A percentile compares a stretch with the other conserved stretches of the same genome.
Evolutionary conservation across 306 rosid genomes (phyloP).

Genomic region (Prosopis cineraria): DNA sequence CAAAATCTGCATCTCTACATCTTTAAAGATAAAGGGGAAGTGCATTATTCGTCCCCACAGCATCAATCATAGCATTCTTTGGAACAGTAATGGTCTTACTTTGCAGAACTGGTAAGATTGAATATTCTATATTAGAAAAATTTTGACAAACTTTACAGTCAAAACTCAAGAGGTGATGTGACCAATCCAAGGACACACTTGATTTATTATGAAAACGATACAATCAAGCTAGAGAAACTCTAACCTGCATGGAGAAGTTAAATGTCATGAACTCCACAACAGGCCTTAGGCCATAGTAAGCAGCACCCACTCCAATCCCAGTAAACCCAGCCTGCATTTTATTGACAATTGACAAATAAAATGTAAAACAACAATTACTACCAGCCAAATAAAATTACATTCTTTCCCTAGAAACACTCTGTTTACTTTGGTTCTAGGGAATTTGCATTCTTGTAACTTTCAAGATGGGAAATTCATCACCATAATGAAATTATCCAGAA

Average conservation of each 20-base stretch:
- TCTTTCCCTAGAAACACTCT: conserved; percentile 11
- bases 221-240: conserved; percentile 25
- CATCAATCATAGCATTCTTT: conserved; percentile 9
- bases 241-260: conserved; percentile 99
- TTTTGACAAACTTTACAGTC: background rate
- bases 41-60: background rate
- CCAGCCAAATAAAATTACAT: conserved; percentile 3
- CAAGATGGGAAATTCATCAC: conserved; percentile 8
- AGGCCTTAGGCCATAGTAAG: conserved; percentile 91
- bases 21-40: too few species aligned
- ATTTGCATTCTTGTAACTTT: background rate
- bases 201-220: conserved; percentile 14
- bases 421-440: conserved; percentile 10
- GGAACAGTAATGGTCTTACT: background rate
- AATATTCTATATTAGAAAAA: conserved; percentile 7
- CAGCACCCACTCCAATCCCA: conserved; percentile 99
- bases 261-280: conserved; percentile 97
- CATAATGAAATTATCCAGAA: conserved; percentile 10
- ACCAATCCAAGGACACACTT: background rate
- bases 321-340: conserved; percentile 97
- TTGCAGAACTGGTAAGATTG: background rate
- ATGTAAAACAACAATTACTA: conserved; percentile 28
- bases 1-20: too few species aligned
- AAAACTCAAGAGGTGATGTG: background rate
- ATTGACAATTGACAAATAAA: conserved; percentile 35